phyloP scores from a whole-genome alignment of 2,329 filamentous ascomycete species.

The Phaeosphaeriaceae sp. region DNA sequence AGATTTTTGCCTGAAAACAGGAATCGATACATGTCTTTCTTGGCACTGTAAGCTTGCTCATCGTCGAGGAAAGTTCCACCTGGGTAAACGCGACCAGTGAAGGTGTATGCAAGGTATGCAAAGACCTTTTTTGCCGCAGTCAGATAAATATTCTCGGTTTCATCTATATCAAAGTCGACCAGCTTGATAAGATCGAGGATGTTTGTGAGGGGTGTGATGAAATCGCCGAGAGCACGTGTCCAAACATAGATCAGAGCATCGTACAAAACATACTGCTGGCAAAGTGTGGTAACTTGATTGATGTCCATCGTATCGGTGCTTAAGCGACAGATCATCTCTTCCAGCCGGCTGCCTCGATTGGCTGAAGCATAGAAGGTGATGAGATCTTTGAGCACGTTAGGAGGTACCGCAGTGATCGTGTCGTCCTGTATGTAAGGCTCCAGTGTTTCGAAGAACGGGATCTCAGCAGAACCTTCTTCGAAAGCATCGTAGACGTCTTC shows the following conservation, averaged over 20 bases:
- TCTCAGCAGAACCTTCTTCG: conserved; percentile 75
- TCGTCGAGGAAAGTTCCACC: conserved; percentile 79
- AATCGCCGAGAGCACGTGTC: conserved; percentile 89
- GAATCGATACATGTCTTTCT: conserved; percentile 90
- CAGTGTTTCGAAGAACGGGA: conserved; percentile 84
- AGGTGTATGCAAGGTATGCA: conserved; percentile 88
- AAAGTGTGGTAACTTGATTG: conserved; percentile 88
- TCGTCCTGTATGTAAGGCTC: conserved; percentile 87
- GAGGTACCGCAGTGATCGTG: conserved; percentile 77
- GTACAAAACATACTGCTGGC: conserved; percentile 90
- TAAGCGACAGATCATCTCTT: conserved; percentile 94
- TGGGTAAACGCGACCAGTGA: conserved; percentile 92
- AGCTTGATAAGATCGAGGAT: conserved; percentile 70
- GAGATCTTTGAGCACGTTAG: conserved; percentile 83
- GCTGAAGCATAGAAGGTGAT: conserved; percentile 80
- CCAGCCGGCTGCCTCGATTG: conserved; percentile 78
- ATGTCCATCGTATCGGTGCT: conserved; percentile 91
- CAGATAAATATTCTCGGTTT: conserved; percentile 67
- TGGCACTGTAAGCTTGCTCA: conserved; percentile 75
- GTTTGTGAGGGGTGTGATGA: conserved; percentile 87
- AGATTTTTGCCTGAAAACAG: conserved; percentile 85
- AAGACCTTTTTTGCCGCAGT: conserved; percentile 89
- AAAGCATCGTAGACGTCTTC: conserved; percentile 91
- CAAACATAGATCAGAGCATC: conserved; percentile 97
- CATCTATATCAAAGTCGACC: conserved; percentile 63